Evolutionary conservation across 306 rosid species (phyloP).

Genomic region (Elaeagnus macrophylla): DNA sequence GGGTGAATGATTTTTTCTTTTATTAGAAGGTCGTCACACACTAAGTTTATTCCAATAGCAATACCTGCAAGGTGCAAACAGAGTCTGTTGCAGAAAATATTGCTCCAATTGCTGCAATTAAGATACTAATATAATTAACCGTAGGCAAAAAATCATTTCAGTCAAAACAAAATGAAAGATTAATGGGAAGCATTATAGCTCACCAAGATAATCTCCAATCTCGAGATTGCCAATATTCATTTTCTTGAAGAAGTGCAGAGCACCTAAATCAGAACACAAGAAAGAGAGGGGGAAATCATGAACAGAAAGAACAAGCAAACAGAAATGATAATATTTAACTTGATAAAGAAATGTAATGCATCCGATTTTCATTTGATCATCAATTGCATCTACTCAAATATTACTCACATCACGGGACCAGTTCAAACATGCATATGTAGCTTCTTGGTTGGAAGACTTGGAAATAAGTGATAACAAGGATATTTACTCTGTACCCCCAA

Average conservation of each 20-base stretch:
- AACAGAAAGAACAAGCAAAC: no score
- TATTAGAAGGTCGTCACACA: not conserved
- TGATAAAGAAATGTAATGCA: not conserved
- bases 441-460: no score
- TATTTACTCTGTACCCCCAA: no score
- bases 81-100: constrained; percentile 95
- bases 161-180: not conserved
- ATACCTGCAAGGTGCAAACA: constrained; percentile 91
- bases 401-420: no score
- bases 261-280: not conserved
- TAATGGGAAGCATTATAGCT: constrained; percentile 10
- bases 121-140: constrained; percentile 8
- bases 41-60: constrained; percentile 3
- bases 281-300: not conserved
- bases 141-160: constrained; percentile 9
- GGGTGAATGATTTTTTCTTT: constrained; percentile 1
- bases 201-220: constrained; percentile 89
- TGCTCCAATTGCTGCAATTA: constrained; percentile 82
- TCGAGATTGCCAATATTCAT: constrained; percentile 57
- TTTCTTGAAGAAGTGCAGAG: no score
- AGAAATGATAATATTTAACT: no score
- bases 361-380: no score
- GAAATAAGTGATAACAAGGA: no score
- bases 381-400: no score
- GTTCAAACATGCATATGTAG: no score